Conservation (phyloP, 768 basidiomycete species). For the Rhizopogon sp. region DNA sequence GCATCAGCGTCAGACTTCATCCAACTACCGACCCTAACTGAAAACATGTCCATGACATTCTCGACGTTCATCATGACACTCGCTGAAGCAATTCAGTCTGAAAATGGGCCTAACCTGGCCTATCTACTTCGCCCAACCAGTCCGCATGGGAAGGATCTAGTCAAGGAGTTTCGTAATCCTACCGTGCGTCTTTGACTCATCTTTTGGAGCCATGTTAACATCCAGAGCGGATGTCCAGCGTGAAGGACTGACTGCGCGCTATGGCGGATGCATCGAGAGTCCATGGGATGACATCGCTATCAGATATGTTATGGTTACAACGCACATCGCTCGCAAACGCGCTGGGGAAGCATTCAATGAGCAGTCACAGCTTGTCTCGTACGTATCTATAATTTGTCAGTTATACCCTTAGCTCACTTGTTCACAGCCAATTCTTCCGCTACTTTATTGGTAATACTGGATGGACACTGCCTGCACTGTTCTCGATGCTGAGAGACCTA, state of each 20-base stretch:
- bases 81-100: slow-evolving; percentile 52
- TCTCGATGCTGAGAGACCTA: slow-evolving; percentile 75
- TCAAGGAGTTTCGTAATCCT: slow-evolving; percentile 64
- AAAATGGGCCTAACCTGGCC: slow-evolving; percentile 67
- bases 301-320: slow-evolving; percentile 74
- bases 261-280: slow-evolving; percentile 57
- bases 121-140: slow-evolving; percentile 74
- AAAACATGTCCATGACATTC: slow-evolving; percentile 41
- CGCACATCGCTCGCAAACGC: slow-evolving; percentile 62
- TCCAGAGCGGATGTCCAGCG: slow-evolving; percentile 13
- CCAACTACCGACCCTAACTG: background rate
- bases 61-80: slow-evolving; percentile 56
- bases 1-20: background rate
- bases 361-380: slow-evolving; percentile 73
- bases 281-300: slow-evolving; percentile 89
- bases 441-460: slow-evolving; percentile 79
- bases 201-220: background rate
- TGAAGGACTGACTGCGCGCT: slow-evolving; percentile 14
- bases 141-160: slow-evolving; percentile 70
- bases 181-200: slow-evolving; percentile 28
- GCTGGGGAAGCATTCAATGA: slow-evolving; percentile 76
- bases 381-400: slow-evolving; percentile 27
- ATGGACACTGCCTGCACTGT: slow-evolving; percentile 84
- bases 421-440: slow-evolving; percentile 62
- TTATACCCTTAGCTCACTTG: background rate